A percentile compares a stretch with the other conserved stretches of the same genome.
phyloP scores from a whole-genome alignment of 768 basidiomycete genomes.

The Hypholoma sublateritium region DNA sequence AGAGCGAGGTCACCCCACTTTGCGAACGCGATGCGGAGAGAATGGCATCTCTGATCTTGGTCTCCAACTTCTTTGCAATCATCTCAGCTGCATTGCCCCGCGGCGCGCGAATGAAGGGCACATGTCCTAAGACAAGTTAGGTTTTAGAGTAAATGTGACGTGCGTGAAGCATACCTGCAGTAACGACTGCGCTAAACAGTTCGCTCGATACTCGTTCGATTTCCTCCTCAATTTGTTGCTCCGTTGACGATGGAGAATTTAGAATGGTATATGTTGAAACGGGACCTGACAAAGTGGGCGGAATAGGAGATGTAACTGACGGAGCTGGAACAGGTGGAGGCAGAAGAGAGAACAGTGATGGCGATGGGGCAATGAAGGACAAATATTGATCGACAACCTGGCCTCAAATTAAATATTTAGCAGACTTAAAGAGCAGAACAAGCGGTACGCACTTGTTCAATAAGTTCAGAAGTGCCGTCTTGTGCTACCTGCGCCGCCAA shows the following conservation, averaged over 20 bases:
- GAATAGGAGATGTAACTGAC: constrained; percentile 32
- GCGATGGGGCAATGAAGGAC: constrained; percentile 92
- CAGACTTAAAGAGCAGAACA: constrained; percentile 2
- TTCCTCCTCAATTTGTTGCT: constrained; percentile 90
- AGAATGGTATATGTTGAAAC: constrained; percentile 79
- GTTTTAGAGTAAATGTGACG: constrained; percentile 4
- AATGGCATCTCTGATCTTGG: constrained; percentile 85
- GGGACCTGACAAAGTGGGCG: constrained; percentile 29
- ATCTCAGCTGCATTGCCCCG: constrained; percentile 98
- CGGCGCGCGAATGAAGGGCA: constrained; percentile 93
- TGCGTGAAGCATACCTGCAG: constrained; percentile 60
- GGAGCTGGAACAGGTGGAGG: constrained; percentile 50
- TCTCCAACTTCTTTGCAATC: constrained; percentile 96
- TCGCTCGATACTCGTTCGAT: constrained; percentile 90
- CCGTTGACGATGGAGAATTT: constrained; percentile 88
- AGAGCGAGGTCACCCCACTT: constrained; percentile 55
- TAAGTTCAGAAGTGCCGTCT: constrained; percentile 78
- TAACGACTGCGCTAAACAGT: constrained; percentile 88
- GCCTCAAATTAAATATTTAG: constrained; percentile 8
- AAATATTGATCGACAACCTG: constrained; percentile 96
- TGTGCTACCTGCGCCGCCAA: constrained; percentile 86
- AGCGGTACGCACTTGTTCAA: constrained; percentile 60
- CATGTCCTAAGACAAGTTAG: constrained; percentile 56
- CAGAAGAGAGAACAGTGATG: constrained; percentile 88
- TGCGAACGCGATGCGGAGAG: constrained; percentile 68